Percentiles rank a stretch among this genome's conserved stretches.
Conservation (phyloP, 129 eudicot genomes). For the Gnaphalium uliginosum region DNA sequence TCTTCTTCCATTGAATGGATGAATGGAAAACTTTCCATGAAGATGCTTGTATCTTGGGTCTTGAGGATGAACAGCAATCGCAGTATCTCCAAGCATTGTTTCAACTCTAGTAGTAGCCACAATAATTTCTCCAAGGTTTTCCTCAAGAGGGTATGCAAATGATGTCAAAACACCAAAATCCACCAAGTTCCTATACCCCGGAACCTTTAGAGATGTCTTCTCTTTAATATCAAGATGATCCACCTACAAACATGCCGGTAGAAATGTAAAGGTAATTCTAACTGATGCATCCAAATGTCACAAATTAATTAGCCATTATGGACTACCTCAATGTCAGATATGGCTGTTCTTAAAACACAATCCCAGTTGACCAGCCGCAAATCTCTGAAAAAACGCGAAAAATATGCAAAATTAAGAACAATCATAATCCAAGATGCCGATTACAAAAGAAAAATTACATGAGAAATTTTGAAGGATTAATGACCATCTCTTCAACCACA, state of each 20-base stretch:
- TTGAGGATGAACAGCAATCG: constrained; percentile 88
- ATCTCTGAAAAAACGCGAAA: constrained; percentile 52
- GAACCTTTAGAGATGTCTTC: constrained; percentile 64
- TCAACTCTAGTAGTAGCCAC: constrained; percentile 90
- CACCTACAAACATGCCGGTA: constrained; percentile 48
- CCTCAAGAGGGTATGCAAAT: constrained; percentile 93
- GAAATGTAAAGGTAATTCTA: neutral
- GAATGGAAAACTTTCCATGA: constrained; percentile 78
- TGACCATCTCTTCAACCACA: too few relatives aligned
- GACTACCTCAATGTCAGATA: constrained; percentile 91
- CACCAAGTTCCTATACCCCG: constrained; percentile 70
- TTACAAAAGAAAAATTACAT: too few relatives aligned
- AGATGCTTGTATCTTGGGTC: constrained; percentile 82
- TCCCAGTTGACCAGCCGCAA: constrained; percentile 90
- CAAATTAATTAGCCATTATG: neutral
- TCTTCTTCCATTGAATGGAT: constrained; percentile 82
- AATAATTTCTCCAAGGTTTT: too few relatives aligned
- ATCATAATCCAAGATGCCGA: too few relatives aligned
- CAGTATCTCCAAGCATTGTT: constrained; percentile 98
- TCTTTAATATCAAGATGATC: constrained; percentile 84
- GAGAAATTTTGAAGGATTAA: too few relatives aligned
- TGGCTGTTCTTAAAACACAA: constrained; percentile 87
- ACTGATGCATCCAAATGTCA: neutral
- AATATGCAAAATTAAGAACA: neutral
- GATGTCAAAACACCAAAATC: constrained; percentile 91